phyloP scores from a whole-genome alignment of 2,329 filamentous ascomycete species.

The Alternaria solani region DNA sequence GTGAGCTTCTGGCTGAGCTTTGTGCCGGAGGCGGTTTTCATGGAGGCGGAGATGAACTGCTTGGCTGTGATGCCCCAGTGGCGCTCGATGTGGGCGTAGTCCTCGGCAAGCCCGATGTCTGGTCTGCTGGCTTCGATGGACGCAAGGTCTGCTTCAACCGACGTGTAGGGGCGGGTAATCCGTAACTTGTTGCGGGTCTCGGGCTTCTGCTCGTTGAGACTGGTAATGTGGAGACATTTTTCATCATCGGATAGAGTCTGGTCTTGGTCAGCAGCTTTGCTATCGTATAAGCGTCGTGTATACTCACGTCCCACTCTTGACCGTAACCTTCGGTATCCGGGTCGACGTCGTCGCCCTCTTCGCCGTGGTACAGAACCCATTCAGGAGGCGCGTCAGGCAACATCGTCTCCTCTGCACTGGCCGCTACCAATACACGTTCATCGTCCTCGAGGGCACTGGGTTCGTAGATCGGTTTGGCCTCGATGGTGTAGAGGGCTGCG shows the following conservation, averaged over 20 bases:
- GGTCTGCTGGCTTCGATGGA: not conserved
- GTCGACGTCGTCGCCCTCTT: slow-evolving; percentile 19
- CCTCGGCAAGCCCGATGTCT: not conserved
- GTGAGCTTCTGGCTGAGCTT: slow-evolving; percentile 4
- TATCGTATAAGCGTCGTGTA: rapidly evolving
- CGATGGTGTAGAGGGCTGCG: slow-evolving; percentile 17
- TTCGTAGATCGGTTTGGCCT: slow-evolving; percentile 17
- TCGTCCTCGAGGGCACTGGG: slow-evolving; percentile 18
- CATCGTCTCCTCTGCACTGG: slow-evolving; percentile 6
- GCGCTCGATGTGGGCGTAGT: slow-evolving; percentile 5
- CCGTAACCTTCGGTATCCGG: slow-evolving; percentile 7
- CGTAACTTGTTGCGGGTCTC: slow-evolving; percentile 15
- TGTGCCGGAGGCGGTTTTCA: not conserved
- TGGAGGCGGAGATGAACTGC: slow-evolving; percentile 3
- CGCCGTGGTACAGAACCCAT: slow-evolving; percentile 15
- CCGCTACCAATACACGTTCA: slow-evolving; percentile 19
- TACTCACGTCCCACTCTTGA: slow-evolving; percentile 12
- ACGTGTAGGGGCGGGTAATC: slow-evolving; percentile 14
- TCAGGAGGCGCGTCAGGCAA: slow-evolving; percentile 15
- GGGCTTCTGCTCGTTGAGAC: slow-evolving; percentile 13
- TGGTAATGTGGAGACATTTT: slow-evolving; percentile 18
- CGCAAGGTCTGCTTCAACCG: slow-evolving; percentile 7
- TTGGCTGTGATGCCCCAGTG: slow-evolving; percentile 12
- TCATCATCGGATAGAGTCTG: slow-evolving; percentile 19
- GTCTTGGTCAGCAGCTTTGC: rapidly evolving